Evolutionary conservation across 495 filamentous ascomycete genomes (phyloP).

Genomic region (Parathielavia hyrcaniae): DNA sequence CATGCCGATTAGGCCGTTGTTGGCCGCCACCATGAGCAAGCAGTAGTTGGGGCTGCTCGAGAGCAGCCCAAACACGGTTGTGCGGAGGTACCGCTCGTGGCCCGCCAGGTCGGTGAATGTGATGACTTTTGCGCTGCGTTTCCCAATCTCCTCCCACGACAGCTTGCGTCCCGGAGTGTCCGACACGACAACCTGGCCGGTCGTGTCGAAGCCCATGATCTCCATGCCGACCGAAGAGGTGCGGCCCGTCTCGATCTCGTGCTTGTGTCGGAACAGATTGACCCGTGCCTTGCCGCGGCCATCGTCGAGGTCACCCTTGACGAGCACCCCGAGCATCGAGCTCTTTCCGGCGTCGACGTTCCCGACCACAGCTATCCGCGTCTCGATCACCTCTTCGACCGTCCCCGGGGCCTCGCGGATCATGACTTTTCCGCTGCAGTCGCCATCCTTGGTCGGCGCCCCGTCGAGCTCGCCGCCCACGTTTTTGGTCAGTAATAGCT

Average conservation of each 20-base stretch:
- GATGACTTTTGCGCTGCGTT: constrained; percentile 91
- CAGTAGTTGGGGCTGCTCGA: constrained; percentile 97
- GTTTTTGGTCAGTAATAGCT: constrained; percentile 79
- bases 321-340: constrained; percentile 92
- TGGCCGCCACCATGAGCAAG: constrained; percentile 95
- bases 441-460: constrained; percentile 59
- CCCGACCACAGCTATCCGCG: constrained; percentile 93
- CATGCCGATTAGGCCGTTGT: constrained; percentile 97
- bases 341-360: constrained; percentile 98
- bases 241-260: constrained; percentile 90
- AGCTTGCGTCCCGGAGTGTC: constrained; percentile 68
- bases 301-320: constrained; percentile 93
- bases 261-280: constrained; percentile 96
- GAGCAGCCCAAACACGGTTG: constrained; percentile 91
- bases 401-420: constrained; percentile 66
- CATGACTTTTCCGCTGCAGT: constrained; percentile 73
- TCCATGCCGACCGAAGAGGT: constrained; percentile 98
- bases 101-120: constrained; percentile 93
- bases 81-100: constrained; percentile 91
- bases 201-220: constrained; percentile 95
- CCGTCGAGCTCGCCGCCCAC: constrained; percentile 74
- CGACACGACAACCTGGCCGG: constrained; percentile 75
- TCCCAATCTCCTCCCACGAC: constrained; percentile 97
- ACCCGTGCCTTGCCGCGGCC: constrained; percentile 89
- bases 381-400: constrained; percentile 86